Percentiles rank a stretch among this genome's conserved stretches.
These are phyloP conservation scores for Saccharomyces hybrid DNA, from an alignment of 1,139 yeast genomes.

Conservation along the genomic window DNA sequence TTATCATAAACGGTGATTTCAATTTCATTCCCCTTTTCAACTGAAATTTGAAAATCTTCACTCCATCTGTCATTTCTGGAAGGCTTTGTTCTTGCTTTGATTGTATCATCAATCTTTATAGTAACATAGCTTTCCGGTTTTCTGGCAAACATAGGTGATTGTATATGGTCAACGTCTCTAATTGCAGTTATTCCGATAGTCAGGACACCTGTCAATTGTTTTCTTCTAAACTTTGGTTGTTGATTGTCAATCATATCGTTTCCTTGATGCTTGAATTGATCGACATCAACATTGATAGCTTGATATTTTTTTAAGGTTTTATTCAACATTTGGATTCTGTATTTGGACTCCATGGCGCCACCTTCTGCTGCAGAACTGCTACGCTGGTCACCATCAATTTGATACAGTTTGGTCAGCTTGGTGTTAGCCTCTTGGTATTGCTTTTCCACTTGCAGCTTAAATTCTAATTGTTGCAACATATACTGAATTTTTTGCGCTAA, in stretches of 20 bases:
- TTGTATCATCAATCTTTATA: conserved; percentile 80
- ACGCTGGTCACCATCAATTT: conserved; percentile 83
- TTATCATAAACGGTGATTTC: conserved; percentile 84
- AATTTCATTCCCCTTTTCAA: conserved; percentile 86
- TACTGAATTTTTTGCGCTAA: conserved; percentile 92
- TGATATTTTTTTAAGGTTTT: conserved; percentile 81
- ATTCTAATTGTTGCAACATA: conserved; percentile 90
- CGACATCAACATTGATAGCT: conserved; percentile 63
- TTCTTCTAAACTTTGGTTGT: conserved; percentile 62
- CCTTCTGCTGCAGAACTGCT: conserved; percentile 84
- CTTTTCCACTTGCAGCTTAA: conserved; percentile 85
- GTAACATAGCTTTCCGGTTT: conserved; percentile 73
- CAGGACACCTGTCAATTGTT: conserved; percentile 75
- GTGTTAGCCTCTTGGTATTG: conserved; percentile 91
- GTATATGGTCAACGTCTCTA: conserved; percentile 86
- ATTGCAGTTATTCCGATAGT: conserved; percentile 64
- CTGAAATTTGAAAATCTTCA: conserved; percentile 71
- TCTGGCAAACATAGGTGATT: conserved; percentile 68
- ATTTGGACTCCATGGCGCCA: conserved; percentile 76
- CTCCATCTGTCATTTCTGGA: conserved; percentile 77
- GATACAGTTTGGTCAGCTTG: conserved; percentile 75
- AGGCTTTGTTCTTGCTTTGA: conserved; percentile 64
- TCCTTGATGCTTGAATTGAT: conserved; percentile 41
- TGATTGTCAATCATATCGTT: conserved; percentile 52
- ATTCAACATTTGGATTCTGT: conserved; percentile 73